These are phyloP conservation scores for Acanthamoeba culbertsoni DNA, from an alignment of 208 protist species.

Conservation along the genomic window DNA sequence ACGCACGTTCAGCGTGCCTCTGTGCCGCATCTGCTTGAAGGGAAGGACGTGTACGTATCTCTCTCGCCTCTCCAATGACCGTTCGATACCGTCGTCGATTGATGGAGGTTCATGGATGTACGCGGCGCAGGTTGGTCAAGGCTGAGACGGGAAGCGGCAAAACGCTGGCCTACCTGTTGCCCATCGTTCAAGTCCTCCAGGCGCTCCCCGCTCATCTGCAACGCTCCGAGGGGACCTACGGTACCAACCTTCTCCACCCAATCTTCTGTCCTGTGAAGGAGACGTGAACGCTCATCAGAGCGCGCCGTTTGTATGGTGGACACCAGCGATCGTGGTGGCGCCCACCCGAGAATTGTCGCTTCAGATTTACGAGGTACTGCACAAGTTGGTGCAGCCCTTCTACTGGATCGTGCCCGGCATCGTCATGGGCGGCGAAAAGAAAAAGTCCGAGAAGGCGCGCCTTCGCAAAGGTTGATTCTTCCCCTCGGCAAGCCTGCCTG, in stretches of 20 bases:
- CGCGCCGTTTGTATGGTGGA: not conserved
- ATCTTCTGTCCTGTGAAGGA: not conserved
- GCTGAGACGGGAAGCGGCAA: conserved; percentile 78
- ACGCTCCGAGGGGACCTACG: conserved; percentile 6
- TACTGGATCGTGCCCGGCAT: conserved; percentile 76
- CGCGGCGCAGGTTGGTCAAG: conserved; percentile 63
- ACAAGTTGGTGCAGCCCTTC: conserved; percentile 59
- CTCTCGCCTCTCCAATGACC: too few relatives aligned
- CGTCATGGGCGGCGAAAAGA: conserved; percentile 80
- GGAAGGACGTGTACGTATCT: conserved; percentile 55
- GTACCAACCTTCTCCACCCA: not conserved
- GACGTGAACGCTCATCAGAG: not conserved
- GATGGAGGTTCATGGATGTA: not conserved
- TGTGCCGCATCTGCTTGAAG: conserved; percentile 16
- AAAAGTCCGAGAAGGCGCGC: conserved; percentile 78
- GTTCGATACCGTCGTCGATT: too few relatives aligned
- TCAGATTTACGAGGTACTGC: conserved; percentile 56
- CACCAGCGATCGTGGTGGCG: conserved; percentile 25
- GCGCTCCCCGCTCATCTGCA: not conserved
- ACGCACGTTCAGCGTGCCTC: conserved; percentile 47
- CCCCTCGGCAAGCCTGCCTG: too few relatives aligned
- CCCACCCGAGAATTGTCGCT: conserved; percentile 53
- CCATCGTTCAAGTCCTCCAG: conserved; percentile 68
- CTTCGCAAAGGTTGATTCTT: conserved; percentile 80
- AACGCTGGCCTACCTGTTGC: conserved; percentile 75